These are phyloP conservation scores for Sanguinoderma infundibulare DNA, from an alignment of 1,284 basidiomycete species.

Conservation along the genomic window DNA sequence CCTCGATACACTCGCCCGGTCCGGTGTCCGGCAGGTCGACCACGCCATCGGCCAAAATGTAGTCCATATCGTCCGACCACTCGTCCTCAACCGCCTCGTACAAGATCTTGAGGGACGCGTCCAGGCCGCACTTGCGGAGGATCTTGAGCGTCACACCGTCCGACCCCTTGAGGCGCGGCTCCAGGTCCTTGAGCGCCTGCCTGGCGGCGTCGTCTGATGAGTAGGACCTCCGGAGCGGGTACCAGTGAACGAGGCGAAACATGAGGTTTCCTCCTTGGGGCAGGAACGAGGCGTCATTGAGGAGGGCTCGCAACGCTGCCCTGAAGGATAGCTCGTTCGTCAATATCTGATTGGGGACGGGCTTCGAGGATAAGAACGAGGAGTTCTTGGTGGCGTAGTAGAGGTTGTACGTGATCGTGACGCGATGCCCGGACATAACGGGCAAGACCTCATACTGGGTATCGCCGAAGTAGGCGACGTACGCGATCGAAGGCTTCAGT, in stretches of 20 bases:
- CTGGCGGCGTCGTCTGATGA: neutral
- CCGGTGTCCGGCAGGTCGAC: neutral
- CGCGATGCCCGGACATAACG: slow-evolving; percentile 42
- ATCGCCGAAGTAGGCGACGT: slow-evolving; percentile 46
- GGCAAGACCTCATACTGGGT: slow-evolving; percentile 49
- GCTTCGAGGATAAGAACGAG: no score
- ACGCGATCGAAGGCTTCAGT: slow-evolving; percentile 32
- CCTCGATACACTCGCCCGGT: neutral
- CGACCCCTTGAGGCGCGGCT: slow-evolving; percentile 32
- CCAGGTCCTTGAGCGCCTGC: slow-evolving; percentile 6
- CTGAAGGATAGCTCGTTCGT: slow-evolving; percentile 12
- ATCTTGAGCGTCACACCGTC: slow-evolving; percentile 16
- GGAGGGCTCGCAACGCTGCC: slow-evolving; percentile 23
- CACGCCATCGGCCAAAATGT: slow-evolving; percentile 10
- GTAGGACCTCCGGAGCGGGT: slow-evolving; percentile 13
- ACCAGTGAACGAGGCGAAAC: slow-evolving; percentile 43
- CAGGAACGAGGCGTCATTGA: slow-evolving; percentile 32
- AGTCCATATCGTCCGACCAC: neutral
- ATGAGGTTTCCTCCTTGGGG: slow-evolving; percentile 41
- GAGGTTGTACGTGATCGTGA: slow-evolving; percentile 49
- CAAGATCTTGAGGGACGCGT: slow-evolving; percentile 17
- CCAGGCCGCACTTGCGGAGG: slow-evolving; percentile 8
- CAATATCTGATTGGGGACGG: neutral
- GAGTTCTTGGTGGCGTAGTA: slow-evolving; percentile 24
- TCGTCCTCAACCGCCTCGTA: slow-evolving; percentile 1